These are phyloP conservation scores for Diversispora eburnea DNA, from an alignment of 192 early-diverging fungal genomes.

Conservation along the genomic window DNA sequence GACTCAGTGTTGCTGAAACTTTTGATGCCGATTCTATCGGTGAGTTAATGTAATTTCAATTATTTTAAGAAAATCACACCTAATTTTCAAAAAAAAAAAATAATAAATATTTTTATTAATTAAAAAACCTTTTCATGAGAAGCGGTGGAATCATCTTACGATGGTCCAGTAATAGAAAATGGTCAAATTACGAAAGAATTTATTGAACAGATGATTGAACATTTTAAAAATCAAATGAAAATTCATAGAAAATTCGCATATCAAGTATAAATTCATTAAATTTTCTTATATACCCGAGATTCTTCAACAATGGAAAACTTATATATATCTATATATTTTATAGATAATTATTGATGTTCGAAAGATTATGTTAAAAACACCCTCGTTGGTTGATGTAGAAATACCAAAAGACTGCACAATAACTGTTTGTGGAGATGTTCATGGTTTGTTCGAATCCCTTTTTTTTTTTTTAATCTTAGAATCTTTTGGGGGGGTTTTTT, in stretches of 20 bases:
- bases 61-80: no score
- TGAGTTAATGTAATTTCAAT: slow-evolving; percentile 36
- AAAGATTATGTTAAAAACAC: slow-evolving; percentile 66
- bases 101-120: no score
- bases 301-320: neutral
- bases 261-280: slow-evolving; percentile 38
- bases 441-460: slow-evolving; percentile 49
- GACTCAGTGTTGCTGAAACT: slow-evolving; percentile 47
- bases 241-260: slow-evolving; percentile 88
- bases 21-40: slow-evolving; percentile 58
- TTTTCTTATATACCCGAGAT: neutral
- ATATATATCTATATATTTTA: neutral
- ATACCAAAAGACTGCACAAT: slow-evolving; percentile 72
- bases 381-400: slow-evolving; percentile 80
- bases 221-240: slow-evolving; percentile 85
- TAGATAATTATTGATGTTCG: slow-evolving; percentile 77
- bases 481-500: no score
- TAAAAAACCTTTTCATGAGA: neutral
- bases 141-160: slow-evolving; percentile 67
- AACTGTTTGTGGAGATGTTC: slow-evolving; percentile 97
- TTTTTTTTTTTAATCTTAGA: neutral
- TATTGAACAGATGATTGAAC: slow-evolving; percentile 69
- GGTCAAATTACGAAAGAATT: slow-evolving; percentile 76
- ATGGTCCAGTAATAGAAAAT: slow-evolving; percentile 77
- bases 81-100: no score